Evolutionary conservation across 495 filamentous ascomycete genomes (phyloP), one percentile per base, ranked within the genome.

Genomic region (Neurospora sp.): DNA sequence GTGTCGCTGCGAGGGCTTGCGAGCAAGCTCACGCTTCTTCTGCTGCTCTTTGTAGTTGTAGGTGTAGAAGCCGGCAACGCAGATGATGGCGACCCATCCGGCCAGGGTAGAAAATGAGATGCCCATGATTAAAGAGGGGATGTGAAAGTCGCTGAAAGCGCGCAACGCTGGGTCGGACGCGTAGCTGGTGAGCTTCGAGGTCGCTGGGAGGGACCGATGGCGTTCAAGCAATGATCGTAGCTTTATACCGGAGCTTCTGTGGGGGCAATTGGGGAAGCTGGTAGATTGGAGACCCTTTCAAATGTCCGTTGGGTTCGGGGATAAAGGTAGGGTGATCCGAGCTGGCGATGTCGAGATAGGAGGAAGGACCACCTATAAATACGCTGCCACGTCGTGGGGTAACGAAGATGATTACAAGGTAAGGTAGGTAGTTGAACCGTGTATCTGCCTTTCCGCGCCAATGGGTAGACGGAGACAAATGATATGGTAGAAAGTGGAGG

Each of bases 41-140:
- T 74, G 73, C 38, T 42, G 53, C n/a, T 73, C 71, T 53, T 73
- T 72, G 69, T 65, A 44, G 10, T 70, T 38, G 10, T 69, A 80
- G 39, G 69, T 74, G 22, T 78, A 78, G 31, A 73, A 71, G 27
- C 82, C 88, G 61, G 81, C 81, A 59, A 87, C 78, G 37, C 83
- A 84, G 68, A 90, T 76, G 76, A 91, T 82, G 77, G 88, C 81
- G 69, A 84, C 87, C 89, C 89, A 92, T 71, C 84, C 84, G 75
- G 77, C 79, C 73, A 86, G 75, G 70, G 84, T 86, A 69, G 84
- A 84, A 74, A 83, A 78, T 68, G 76, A 76, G 53, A 78, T 73
- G 71, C 84, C 82, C 84, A 86, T 85, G 75, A 70, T 48, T 70
- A 53, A 48, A 53, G 69, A 70, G 20, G 20, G 69, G 39, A 42